phyloP scores from a whole-genome alignment of 2,329 filamentous ascomycete genomes.

The Endocalyx cinctus region DNA sequence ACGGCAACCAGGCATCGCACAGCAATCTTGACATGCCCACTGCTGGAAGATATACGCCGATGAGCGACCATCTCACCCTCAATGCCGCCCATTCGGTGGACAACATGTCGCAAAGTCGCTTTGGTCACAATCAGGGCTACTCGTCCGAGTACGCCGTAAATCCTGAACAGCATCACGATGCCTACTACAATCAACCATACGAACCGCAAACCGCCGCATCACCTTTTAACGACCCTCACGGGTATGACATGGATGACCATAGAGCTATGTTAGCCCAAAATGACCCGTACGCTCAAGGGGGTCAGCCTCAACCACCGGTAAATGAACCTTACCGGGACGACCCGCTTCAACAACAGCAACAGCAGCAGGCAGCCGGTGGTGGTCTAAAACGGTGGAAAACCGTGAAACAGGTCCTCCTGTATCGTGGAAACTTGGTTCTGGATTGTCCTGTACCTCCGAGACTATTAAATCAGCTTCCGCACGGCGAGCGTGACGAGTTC shows the following conservation, averaged over 20 bases:
- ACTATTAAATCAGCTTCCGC: constrained; percentile 80
- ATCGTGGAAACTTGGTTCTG: constrained; percentile 92
- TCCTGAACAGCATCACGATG: constrained; percentile 81
- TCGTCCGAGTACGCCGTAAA: constrained; percentile 69
- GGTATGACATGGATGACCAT: constrained; percentile 67
- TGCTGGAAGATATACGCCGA: constrained; percentile 52
- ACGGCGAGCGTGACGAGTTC: constrained; percentile 88
- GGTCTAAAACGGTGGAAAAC: constrained; percentile 90
- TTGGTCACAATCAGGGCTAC: constrained; percentile 45
- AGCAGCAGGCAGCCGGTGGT: constrained; percentile 46
- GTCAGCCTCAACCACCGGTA: constrained; percentile 26
- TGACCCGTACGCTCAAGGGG: constrained; percentile 36
- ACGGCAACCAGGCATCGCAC: constrained; percentile 41
- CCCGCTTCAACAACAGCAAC: constrained; percentile 21
- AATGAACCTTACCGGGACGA: constrained; percentile 45
- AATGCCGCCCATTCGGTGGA: constrained; percentile 69
- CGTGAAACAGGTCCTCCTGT: constrained; percentile 95
- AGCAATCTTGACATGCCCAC: constrained; percentile 65
- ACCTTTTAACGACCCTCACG: constrained; percentile 55
- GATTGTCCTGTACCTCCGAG: constrained; percentile 93
- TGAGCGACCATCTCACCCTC: constrained; percentile 73
- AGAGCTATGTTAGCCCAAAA: constrained; percentile 71
- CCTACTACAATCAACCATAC: constrained; percentile 81
- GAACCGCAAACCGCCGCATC: constrained; percentile 57
- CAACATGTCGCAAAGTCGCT: constrained; percentile 40